These are phyloP conservation scores for Trebouxia sp. DNA, from an alignment of 139 green algal genomes.

Conservation along the genomic window DNA sequence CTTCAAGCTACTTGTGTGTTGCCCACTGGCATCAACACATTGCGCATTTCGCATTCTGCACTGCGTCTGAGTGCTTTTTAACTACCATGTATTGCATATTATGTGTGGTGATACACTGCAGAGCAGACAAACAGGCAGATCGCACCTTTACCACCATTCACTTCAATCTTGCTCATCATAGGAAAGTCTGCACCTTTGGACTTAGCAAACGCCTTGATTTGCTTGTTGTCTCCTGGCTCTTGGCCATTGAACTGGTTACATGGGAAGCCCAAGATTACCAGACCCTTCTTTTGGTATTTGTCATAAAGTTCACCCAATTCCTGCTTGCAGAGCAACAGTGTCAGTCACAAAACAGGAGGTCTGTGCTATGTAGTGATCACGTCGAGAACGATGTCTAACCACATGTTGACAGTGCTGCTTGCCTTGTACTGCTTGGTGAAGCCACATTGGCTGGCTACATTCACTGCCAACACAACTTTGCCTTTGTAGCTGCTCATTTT, in stretches of 20 bases:
- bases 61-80: no score
- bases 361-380: no score
- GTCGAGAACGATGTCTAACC: no score
- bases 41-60: no score
- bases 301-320: constrained; percentile 73
- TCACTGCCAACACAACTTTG: constrained; percentile 74
- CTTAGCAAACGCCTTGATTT: constrained; percentile 77
- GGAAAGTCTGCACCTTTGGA: constrained; percentile 56
- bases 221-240: constrained; percentile 67
- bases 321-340: background rate
- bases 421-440: constrained; percentile 57
- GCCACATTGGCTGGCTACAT: constrained; percentile 45
- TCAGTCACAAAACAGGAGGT: no score
- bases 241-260: constrained; percentile 80
- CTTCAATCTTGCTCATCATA: constrained; percentile 73
- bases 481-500: constrained; percentile 56
- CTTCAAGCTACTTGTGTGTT: no score
- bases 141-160: constrained; percentile 55
- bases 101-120: no score
- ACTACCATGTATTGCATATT: background rate
- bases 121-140: background rate
- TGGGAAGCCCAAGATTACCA: constrained; percentile 79
- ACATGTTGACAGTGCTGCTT: no score
- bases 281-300: constrained; percentile 64
- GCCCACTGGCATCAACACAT: no score